phyloP scores from a whole-genome alignment of 371 early-diverging fungal species.

The Choanephora cucurbitarum region DNA sequence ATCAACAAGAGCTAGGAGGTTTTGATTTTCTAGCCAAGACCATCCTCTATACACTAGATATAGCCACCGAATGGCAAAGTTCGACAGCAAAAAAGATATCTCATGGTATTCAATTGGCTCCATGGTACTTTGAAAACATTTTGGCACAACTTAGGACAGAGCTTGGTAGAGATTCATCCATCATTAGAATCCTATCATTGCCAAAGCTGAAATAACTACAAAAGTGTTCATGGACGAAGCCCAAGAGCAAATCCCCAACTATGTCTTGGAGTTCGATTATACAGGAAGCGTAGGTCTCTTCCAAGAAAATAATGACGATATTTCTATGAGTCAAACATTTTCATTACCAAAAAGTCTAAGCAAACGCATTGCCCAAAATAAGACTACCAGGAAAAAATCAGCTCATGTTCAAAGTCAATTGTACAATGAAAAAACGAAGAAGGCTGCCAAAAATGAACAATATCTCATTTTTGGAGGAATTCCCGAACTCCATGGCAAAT shows the following conservation, averaged over 20 bases:
- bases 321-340: too few relatives aligned
- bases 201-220: constrained; percentile 16
- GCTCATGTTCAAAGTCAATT: neutral
- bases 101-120: constrained; percentile 22
- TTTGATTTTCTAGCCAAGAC: constrained; percentile 8
- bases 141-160: constrained; percentile 33
- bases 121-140: constrained; percentile 47
- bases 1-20: neutral
- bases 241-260: too few relatives aligned
- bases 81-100: constrained; percentile 58
- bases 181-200: constrained; percentile 32
- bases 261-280: too few relatives aligned
- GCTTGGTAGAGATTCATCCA: constrained; percentile 29
- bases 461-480: constrained; percentile 59
- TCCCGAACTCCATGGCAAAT: constrained; percentile 48
- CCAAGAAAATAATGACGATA: too few relatives aligned
- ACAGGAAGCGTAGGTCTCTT: too few relatives aligned
- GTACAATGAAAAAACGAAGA: too few relatives aligned
- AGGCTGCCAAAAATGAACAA: constrained; percentile 21
- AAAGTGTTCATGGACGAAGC: neutral
- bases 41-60: constrained; percentile 34
- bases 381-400: neutral
- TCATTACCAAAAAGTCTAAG: too few relatives aligned
- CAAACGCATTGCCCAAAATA: too few relatives aligned
- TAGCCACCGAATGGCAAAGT: constrained; percentile 52